These are phyloP conservation scores for Kodamaea fungicola DNA, from an alignment of 1,139 yeast genomes.

Conservation along the genomic window DNA sequence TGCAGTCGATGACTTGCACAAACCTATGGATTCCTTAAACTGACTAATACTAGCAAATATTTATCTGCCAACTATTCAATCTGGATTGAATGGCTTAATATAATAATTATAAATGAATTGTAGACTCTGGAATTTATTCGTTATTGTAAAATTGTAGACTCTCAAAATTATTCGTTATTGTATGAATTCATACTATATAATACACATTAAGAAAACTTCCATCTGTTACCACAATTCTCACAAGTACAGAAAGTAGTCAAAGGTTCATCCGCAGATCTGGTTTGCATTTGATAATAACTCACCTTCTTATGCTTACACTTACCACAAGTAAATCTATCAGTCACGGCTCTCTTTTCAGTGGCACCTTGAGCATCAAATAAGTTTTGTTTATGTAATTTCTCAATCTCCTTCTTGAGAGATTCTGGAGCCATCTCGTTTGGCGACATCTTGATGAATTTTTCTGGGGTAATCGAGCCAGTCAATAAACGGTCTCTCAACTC, in stretches of 20 bases:
- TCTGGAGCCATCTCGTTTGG: conserved; percentile 97
- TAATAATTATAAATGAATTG: not conserved
- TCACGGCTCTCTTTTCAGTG: conserved; percentile 92
- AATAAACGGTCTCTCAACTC: conserved; percentile 71
- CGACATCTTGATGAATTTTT: conserved; percentile 69
- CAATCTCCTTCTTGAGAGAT: conserved; percentile 76
- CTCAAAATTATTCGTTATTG: not conserved
- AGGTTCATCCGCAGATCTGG: conserved; percentile 98
- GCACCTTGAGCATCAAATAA: conserved; percentile 98
- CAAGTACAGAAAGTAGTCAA: conserved; percentile 97
- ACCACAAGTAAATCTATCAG: conserved; percentile 96
- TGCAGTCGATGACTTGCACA: too few relatives aligned
- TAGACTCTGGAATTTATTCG: not conserved
- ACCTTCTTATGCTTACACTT: conserved; percentile 97
- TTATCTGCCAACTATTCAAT: not conserved
- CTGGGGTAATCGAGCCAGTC: conserved; percentile 60
- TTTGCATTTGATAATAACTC: conserved; percentile 95
- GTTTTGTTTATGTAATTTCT: conserved; percentile 81
- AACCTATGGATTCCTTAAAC: too few relatives aligned
- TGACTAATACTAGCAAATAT: not conserved
- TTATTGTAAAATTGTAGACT: conserved; percentile 2
- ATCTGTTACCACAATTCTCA: conserved; percentile 94
- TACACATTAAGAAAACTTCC: conserved; percentile 72
- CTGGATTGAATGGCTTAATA: not conserved
- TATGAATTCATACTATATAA: not conserved